Base-by-base conservation (phyloP, 176 grass and related monocot genomes). In the Aechmea fasciata region DNA sequence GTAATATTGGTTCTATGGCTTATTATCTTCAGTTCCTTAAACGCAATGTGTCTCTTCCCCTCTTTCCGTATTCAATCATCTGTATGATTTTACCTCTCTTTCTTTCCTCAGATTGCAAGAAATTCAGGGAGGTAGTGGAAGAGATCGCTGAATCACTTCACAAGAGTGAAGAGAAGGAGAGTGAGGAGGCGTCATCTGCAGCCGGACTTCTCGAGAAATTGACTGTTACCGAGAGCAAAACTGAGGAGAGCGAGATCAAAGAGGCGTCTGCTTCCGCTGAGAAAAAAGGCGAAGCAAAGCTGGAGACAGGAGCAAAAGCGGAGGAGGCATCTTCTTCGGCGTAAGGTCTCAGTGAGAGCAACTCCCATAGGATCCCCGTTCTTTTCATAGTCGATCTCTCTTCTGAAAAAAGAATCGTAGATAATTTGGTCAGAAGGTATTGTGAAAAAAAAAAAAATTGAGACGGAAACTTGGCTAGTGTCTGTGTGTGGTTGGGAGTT, bases 101-200 rank as follows among this genome's bases (percentile, higher is more conserved):
- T 33, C 7, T 59, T n/a, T 59, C 19, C 55, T 69, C 75, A 91
- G 88, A 87, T 26, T 91, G 88, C 49, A 91, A 87, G 49, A 87
- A 84, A n/a, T 91, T 91, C 25, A 91, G 55, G 69, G 88, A 84
- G 9, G 79, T 22, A 11, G 69, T 91, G 2, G 88, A 87, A 29
- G 78, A 87, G 66, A 84, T 91, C 29, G 84, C 75, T 6, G 88
- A 87, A 50, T 57, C 80, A 22, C 57, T 74, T 57, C 57, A 49
- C 9, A 80, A 79, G 33, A 41, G 8, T 0, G 81, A 87, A 47
- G 78, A 77, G 9, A 76, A 75, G 26, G 84, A 91, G 54, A 85
- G 54, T 1, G 47, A 84, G 61, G 75, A 77, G 18, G 78, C n/a
- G 29, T 91, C 82, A 2, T 76, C 78, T 48, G 67, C 81, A 28